These are phyloP conservation scores for Plantago elongata DNA, from an alignment of 257 asterid species.

Conservation along the genomic window DNA sequence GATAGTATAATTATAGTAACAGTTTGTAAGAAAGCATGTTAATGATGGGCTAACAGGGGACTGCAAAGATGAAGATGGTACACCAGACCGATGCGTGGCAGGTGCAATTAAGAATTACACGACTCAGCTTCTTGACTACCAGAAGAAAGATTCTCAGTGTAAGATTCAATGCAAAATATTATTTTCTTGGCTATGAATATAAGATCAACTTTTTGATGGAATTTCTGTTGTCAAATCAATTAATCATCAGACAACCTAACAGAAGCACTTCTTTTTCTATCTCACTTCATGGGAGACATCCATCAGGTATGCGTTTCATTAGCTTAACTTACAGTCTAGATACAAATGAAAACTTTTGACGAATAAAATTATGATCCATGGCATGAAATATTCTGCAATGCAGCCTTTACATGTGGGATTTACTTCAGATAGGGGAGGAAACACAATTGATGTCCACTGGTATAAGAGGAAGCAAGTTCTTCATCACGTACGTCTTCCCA, in stretches of 20 bases:
- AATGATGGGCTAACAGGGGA: constrained; percentile 43
- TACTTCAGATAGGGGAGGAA: constrained; percentile 60
- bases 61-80: constrained; percentile 77
- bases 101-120: constrained; percentile 95
- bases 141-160: constrained; percentile 37
- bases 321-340: background rate
- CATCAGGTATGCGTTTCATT: constrained; percentile 53
- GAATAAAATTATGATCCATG: background rate
- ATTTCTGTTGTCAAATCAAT: background rate
- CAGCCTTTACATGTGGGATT: constrained; percentile 89
- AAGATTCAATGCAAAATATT: background rate
- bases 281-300: constrained; percentile 84
- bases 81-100: constrained; percentile 67
- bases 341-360: background rate
- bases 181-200: background rate
- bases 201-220: background rate
- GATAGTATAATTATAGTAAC: no score
- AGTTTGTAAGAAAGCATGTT: no score
- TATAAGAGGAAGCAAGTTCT: constrained; percentile 62
- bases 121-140: constrained; percentile 52
- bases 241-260: constrained; percentile 66
- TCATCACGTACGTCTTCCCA: constrained; percentile 56
- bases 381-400: constrained; percentile 2
- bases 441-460: constrained; percentile 74
- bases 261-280: constrained; percentile 71